phyloP scores from a whole-genome alignment of 805 yeast species.

The Candida succiphila region DNA sequence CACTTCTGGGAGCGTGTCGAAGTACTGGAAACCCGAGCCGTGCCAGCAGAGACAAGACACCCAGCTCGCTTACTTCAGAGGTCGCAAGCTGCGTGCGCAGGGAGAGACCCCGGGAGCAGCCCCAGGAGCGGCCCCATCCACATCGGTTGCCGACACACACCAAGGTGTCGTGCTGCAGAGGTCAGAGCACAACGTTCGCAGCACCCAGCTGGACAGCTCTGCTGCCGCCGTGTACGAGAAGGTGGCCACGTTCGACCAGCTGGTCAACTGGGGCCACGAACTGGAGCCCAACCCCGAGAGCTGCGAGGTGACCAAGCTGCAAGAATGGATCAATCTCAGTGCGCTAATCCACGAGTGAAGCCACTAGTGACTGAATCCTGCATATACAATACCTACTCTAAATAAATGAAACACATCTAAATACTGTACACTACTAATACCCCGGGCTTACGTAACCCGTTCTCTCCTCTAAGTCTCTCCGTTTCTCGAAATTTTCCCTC shows the following conservation, averaged over 20 bases:
- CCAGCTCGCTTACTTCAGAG: conserved; percentile 1
- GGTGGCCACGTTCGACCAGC: not conserved
- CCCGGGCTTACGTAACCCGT: no score
- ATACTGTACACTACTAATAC: no score
- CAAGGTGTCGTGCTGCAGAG: not conserved
- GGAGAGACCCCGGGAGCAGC: no score
- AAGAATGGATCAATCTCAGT: not conserved
- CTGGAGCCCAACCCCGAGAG: not conserved
- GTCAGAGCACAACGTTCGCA: not conserved
- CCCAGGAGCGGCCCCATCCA: no score
- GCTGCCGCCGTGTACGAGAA: not conserved
- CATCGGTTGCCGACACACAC: no score
- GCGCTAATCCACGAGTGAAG: not conserved
- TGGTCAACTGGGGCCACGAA: conserved; percentile 1
- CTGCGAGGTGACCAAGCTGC: not conserved
- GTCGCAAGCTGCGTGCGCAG: conserved; percentile 1
- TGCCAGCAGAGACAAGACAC: not conserved
- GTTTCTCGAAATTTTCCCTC: no score
- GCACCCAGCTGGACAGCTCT: not conserved
- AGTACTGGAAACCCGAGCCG: conserved; percentile 4
- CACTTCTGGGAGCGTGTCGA: conserved; percentile 5
- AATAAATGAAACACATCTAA: no score
- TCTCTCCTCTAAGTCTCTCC: no score
- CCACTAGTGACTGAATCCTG: no score
- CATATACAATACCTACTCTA: no score